phyloP scores from a whole-genome alignment of 2,329 filamentous ascomycete species.

The Penicillium sp. region DNA sequence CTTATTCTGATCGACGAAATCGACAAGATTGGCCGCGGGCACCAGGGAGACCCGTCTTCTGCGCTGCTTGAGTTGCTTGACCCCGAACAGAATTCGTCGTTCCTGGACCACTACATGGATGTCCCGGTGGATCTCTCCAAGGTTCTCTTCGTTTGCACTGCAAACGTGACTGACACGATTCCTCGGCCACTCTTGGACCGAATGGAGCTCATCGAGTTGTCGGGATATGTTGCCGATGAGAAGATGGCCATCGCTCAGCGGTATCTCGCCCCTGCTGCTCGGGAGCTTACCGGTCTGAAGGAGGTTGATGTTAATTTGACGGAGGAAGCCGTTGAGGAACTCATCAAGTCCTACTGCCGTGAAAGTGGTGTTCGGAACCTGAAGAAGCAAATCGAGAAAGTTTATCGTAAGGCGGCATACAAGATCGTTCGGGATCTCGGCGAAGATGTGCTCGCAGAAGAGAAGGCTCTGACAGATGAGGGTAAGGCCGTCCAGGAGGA shows the following conservation, averaged over 20 bases:
- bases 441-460: conserved; percentile 70
- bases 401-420: conserved; percentile 90
- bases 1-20: conserved; percentile 94
- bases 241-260: conserved; percentile 96
- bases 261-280: conserved; percentile 88
- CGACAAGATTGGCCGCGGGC: conserved; percentile 93
- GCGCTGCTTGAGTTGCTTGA: conserved; percentile 91
- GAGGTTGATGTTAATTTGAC: conserved; percentile 79
- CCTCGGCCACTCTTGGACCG: conserved; percentile 85
- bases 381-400: conserved; percentile 99
- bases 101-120: conserved; percentile 97
- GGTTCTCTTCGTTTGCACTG: conserved; percentile 95
- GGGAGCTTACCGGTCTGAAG: conserved; percentile 82
- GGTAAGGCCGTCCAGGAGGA: conserved; percentile 69
- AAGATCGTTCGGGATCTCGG: conserved; percentile 95
- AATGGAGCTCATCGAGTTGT: conserved; percentile 95
- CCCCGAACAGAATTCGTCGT: conserved; percentile 93
- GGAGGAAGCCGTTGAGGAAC: conserved; percentile 83
- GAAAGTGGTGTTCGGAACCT: conserved; percentile 94
- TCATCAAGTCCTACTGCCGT: conserved; percentile 97
- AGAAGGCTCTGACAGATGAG: conserved; percentile 72
- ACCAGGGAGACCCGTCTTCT: conserved; percentile 92
- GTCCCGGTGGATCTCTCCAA: conserved; percentile 95
- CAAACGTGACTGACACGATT: conserved; percentile 98
- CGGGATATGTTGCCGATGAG: conserved; percentile 93